These are phyloP conservation scores for Candida stauntonica DNA, from an alignment of 805 yeast genomes.

Conservation along the genomic window DNA sequence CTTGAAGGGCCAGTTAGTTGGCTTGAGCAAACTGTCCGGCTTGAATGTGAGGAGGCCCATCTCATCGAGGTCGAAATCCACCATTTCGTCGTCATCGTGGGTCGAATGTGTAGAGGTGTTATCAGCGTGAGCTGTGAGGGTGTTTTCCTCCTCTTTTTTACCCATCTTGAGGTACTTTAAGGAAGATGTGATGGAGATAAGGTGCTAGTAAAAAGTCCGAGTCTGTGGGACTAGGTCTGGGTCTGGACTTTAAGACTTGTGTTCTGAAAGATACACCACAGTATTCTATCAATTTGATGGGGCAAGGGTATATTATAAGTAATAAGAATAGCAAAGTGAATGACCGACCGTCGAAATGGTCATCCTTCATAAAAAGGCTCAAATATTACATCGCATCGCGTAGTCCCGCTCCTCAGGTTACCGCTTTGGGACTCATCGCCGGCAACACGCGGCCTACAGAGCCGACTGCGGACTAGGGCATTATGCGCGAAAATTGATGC, in stretches of 20 bases:
- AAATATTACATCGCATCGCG: no score
- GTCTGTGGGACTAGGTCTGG: not conserved
- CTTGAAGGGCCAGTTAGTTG: constrained; percentile 33
- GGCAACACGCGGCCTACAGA: not conserved
- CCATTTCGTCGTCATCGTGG: constrained; percentile 2
- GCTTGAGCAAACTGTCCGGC: constrained; percentile 16
- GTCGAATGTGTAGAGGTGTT: constrained; percentile 2
- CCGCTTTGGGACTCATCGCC: no score
- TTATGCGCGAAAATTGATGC: not conserved
- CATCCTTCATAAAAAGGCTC: no score
- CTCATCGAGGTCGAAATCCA: constrained; percentile 11
- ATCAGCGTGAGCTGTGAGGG: not conserved
- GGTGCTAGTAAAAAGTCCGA: no score
- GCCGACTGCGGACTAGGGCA: not conserved
- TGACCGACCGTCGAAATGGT: no score
- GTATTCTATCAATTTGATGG: no score
- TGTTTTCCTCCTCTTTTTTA: constrained; percentile 4
- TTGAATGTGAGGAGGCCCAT: constrained; percentile 13
- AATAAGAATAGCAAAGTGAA: no score
- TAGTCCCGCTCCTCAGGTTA: no score
- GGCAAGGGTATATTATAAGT: no score
- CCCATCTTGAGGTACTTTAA: constrained; percentile 10
- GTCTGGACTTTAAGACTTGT: no score
- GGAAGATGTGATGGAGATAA: not conserved
- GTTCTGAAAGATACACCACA: no score